These are phyloP conservation scores for Gossypium ekmanianum DNA, from an alignment of 345 rosid species.

Conservation along the genomic window DNA sequence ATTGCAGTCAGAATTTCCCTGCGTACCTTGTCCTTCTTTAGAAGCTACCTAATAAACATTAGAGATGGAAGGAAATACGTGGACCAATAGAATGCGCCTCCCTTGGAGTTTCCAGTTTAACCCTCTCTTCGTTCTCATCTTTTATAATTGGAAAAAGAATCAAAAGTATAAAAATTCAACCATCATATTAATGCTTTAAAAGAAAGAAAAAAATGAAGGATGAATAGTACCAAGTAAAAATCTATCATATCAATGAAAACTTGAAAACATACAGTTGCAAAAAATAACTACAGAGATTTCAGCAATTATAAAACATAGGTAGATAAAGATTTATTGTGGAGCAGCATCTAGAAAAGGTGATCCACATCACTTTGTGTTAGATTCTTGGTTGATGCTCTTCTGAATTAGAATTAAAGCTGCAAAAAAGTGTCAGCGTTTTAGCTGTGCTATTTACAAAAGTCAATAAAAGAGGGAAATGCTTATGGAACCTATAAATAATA, in stretches of 20 bases:
- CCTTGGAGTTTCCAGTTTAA: slow-evolving; percentile 48
- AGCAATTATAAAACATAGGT: too few relatives aligned
- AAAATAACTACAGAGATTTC: not conserved
- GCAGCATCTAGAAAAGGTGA: slow-evolving; percentile 27
- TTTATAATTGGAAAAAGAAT: slow-evolving; percentile 48
- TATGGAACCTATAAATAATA: too few relatives aligned
- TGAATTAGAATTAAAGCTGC: slow-evolving; percentile 17
- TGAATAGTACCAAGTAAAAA: not conserved
- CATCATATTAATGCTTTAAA: not conserved
- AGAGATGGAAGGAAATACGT: too few relatives aligned
- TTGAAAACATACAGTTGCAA: too few relatives aligned
- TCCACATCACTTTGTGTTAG: slow-evolving; percentile 2
- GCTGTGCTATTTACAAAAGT: slow-evolving; percentile 53
- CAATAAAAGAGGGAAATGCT: slow-evolving; percentile 34
- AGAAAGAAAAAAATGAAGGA: not conserved
- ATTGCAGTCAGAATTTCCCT: too few relatives aligned
- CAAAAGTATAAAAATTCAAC: slow-evolving; percentile 9
- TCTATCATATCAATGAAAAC: not conserved
- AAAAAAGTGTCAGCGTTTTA: slow-evolving; percentile 25
- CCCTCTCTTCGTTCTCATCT: slow-evolving; percentile 54
- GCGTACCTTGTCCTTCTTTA: too few relatives aligned
- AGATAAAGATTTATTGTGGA: not conserved
- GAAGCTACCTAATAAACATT: too few relatives aligned
- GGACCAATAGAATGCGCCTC: too few relatives aligned
- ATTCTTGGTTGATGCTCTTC: slow-evolving; percentile 20